A percentile compares a stretch with the other conserved stretches of the same genome.
Evolutionary conservation across 78 protist genomes (phyloP).

Genomic region (Dictyostelium capitatum): DNA sequence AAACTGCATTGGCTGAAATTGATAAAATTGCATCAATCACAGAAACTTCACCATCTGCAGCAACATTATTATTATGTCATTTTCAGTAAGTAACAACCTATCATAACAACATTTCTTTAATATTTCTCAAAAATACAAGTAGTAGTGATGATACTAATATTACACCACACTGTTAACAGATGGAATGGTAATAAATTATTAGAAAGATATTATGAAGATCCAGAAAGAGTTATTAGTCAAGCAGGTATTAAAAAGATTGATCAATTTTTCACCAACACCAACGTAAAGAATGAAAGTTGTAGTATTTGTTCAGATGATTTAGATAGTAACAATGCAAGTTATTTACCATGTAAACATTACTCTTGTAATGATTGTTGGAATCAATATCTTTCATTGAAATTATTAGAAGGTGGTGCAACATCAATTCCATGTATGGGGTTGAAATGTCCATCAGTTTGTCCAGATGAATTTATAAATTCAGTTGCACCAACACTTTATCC

Average conservation of each 20-base stretch:
- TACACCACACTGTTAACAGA: background rate
- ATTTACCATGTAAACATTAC: conserved; percentile 65
- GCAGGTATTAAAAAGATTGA: conserved; percentile 55
- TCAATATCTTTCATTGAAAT: conserved; percentile 16
- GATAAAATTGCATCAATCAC: conserved; percentile 34
- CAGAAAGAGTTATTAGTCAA: conserved; percentile 21
- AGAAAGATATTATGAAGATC: conserved; percentile 72
- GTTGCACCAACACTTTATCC: conserved; percentile 28
- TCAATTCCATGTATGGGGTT: conserved; percentile 45
- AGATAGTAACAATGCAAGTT: conserved; percentile 16
- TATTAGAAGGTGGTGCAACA: conserved; percentile 66
- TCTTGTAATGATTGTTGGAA: conserved; percentile 78
- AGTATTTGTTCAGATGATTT: conserved; percentile 51
- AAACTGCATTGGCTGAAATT: conserved; percentile 59
- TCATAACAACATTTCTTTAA: background rate
- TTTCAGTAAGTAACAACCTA: conserved; percentile 56
- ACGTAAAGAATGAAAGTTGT: conserved; percentile 25
- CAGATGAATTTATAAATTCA: conserved; percentile 36
- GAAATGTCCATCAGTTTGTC: conserved; percentile 24
- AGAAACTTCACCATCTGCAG: conserved; percentile 65
- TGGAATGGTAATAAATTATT: conserved; percentile 66
- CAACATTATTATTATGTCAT: conserved; percentile 46
- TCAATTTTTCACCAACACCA: background rate
- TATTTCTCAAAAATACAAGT: background rate
- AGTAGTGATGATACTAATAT: background rate